phyloP scores from a whole-genome alignment of 805 yeast genomes.

The Trichomonascus vanleenenianus region DNA sequence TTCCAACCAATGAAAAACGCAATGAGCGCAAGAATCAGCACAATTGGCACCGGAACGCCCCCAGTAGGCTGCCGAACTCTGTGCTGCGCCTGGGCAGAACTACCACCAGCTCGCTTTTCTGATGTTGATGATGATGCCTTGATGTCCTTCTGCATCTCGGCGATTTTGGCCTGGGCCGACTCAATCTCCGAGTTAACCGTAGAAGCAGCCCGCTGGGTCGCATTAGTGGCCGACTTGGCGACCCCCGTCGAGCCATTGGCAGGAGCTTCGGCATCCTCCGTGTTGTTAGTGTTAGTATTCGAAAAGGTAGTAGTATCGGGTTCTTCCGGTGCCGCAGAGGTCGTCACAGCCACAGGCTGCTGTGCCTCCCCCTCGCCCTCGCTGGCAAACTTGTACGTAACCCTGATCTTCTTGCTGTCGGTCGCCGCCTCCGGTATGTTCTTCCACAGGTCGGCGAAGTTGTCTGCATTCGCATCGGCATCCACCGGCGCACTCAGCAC shows the following conservation, averaged over 20 bases:
- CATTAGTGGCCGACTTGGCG: background rate
- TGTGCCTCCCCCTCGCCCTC: constrained; percentile 11
- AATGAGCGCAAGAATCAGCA: constrained; percentile 46
- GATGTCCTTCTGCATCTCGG: constrained; percentile 11
- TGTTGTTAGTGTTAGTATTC: constrained; percentile 1
- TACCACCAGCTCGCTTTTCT: constrained; percentile 4
- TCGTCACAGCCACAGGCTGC: constrained; percentile 12
- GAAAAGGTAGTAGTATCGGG: too few relatives aligned
- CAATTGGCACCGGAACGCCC: constrained; percentile 50
- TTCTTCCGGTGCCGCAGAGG: constrained; percentile 7
- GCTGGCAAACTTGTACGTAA: constrained; percentile 37
- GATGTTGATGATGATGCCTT: constrained; percentile 11
- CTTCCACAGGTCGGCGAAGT: constrained; percentile 71
- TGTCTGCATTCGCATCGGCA: constrained; percentile 35
- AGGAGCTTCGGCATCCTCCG: constrained; percentile 2
- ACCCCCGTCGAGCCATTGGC: background rate
- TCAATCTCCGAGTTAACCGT: constrained; percentile 1
- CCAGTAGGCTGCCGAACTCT: constrained; percentile 39
- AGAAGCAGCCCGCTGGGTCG: background rate
- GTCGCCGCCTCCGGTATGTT: constrained; percentile 47
- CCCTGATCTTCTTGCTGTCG: constrained; percentile 50
- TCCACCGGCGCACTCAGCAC: constrained; percentile 75
- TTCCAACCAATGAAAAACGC: constrained; percentile 63
- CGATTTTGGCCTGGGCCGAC: constrained; percentile 13
- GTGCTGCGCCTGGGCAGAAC: constrained; percentile 25